Evolutionary conservation across 139 green algal species (phyloP).

Genomic region (Pseudopediastrum boryanum): DNA sequence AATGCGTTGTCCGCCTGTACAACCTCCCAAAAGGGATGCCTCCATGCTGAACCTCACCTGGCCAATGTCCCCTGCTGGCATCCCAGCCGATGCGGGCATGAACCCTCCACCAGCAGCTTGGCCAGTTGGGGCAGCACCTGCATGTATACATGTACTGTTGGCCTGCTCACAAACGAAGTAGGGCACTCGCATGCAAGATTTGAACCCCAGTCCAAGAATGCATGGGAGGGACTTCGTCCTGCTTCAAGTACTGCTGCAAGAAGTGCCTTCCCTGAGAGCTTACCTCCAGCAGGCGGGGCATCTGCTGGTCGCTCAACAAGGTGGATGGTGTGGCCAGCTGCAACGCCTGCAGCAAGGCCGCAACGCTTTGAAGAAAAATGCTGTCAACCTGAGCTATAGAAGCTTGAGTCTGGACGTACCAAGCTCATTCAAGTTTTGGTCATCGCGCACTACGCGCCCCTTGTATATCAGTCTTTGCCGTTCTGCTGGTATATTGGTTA

Average conservation of each 20-base stretch:
- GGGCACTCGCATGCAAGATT: too few relatives aligned
- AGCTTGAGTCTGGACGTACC: conserved; percentile 25
- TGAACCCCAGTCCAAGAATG: too few relatives aligned
- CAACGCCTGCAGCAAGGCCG: conserved; percentile 40
- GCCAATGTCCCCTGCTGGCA: too few relatives aligned
- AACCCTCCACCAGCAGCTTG: too few relatives aligned
- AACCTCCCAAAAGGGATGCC: too few relatives aligned
- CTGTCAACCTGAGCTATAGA: neutral
- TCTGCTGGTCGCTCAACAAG: conserved; percentile 60
- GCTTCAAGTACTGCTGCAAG: neutral
- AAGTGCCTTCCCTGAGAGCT: neutral
- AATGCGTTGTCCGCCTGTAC: too few relatives aligned
- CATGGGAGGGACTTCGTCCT: neutral
- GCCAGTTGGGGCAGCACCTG: too few relatives aligned
- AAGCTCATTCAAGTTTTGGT: conserved; percentile 33
- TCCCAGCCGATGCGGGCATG: too few relatives aligned
- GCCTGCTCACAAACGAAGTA: too few relatives aligned
- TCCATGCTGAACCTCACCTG: too few relatives aligned
- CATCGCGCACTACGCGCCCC: conserved; percentile 50
- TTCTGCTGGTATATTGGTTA: conserved; percentile 35
- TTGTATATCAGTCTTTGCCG: conserved; percentile 60
- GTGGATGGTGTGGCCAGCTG: conserved; percentile 63
- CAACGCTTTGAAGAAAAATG: neutral
- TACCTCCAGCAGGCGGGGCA: too few relatives aligned
- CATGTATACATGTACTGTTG: too few relatives aligned